Percentiles rank a stretch among this genome's conserved stretches.
Conservation (phyloP, 768 basidiomycete genomes). For the Amanita rimosa region DNA sequence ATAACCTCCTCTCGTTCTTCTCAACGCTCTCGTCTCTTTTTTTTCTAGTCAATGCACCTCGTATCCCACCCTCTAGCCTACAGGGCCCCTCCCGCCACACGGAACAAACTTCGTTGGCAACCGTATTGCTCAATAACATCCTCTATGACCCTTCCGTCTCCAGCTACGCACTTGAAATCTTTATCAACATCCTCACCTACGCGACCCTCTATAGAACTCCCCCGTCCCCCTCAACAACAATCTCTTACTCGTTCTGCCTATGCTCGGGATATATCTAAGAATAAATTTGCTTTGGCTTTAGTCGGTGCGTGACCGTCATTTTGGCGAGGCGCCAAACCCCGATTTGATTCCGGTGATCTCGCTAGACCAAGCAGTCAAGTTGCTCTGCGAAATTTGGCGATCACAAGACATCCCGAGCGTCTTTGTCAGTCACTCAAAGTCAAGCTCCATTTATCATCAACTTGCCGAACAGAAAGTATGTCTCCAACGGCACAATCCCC, state of each 20-base stretch:
- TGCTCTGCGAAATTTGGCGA: conserved; percentile 71
- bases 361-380: conserved; percentile 73
- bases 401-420: conserved; percentile 61
- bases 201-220: conserved; percentile 22
- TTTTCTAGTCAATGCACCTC: conserved; percentile 26
- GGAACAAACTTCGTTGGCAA: conserved; percentile 71
- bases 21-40: conserved; percentile 19
- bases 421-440: conserved; percentile 21
- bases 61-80: conserved; percentile 49
- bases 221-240: conserved; percentile 20
- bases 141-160: conserved; percentile 17
- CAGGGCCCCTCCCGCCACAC: conserved; percentile 57
- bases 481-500: conserved; percentile 20
- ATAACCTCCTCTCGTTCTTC: conserved; percentile 15
- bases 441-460: conserved; percentile 9
- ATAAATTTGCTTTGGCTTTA: conserved; percentile 55
- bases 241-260: conserved; percentile 18
- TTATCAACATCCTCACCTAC: conserved; percentile 44
- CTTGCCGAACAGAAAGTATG: conserved; percentile 10
- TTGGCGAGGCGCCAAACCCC: background rate
- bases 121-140: conserved; percentile 48
- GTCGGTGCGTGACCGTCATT: conserved; percentile 45
- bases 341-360: background rate
- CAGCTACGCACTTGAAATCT: conserved; percentile 41
- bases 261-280: conserved; percentile 33